These are phyloP conservation scores for Leccinum disarticulatum DNA, from an alignment of 768 basidiomycete genomes.

Conservation along the genomic window DNA sequence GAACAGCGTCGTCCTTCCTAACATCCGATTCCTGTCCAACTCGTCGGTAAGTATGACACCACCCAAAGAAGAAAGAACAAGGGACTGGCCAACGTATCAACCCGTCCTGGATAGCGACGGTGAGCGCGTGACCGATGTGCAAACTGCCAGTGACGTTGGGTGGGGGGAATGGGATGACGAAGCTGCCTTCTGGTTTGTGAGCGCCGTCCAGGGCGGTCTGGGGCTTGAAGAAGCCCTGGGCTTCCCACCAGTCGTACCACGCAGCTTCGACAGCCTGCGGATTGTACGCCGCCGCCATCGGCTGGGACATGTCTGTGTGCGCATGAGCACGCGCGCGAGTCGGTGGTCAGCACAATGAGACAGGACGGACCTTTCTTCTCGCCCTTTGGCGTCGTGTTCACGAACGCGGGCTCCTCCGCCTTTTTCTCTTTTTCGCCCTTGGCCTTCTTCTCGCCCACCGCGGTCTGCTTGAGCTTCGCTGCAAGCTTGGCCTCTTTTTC, in stretches of 20 bases:
- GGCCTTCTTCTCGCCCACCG: conserved; percentile 59
- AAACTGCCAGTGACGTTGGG: conserved; percentile 96
- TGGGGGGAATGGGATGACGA: conserved; percentile 88
- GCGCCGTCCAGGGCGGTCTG: conserved; percentile 56
- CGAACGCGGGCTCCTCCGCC: conserved; percentile 70
- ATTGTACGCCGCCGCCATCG: conserved; percentile 94
- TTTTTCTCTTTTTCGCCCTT: conserved; percentile 77
- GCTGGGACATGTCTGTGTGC: conserved; percentile 70
- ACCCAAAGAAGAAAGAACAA: neutral
- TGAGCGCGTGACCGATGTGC: conserved; percentile 94
- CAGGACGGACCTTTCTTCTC: conserved; percentile 82
- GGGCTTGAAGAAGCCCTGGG: conserved; percentile 88
- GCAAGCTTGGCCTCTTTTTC: conserved; percentile 81
- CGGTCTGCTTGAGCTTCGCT: conserved; percentile 52
- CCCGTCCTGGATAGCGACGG: conserved; percentile 87
- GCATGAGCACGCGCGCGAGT: neutral
- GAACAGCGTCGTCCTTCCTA: conserved; percentile 86
- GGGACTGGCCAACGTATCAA: conserved; percentile 77
- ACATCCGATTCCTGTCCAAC: conserved; percentile 84
- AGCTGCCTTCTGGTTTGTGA: conserved; percentile 61
- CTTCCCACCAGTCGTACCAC: conserved; percentile 99
- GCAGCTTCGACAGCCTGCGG: conserved; percentile 92
- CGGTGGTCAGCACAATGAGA: neutral
- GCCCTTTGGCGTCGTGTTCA: conserved; percentile 86
- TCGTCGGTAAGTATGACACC: neutral